Conservation (phyloP, 1,139 yeast genomes). For the Suhomyces anneliseae region DNA sequence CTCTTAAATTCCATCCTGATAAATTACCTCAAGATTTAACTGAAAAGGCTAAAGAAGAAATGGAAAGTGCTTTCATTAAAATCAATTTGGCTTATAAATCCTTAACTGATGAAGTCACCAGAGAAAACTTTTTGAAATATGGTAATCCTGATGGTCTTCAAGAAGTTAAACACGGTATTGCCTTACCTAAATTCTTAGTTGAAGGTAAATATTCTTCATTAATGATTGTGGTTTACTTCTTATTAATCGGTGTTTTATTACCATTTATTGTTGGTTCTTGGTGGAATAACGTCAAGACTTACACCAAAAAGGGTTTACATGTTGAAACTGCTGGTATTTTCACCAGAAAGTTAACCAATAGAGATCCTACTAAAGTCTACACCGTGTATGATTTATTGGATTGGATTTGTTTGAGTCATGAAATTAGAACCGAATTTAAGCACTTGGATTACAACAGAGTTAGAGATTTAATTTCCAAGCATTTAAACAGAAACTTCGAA, state of each 20-base stretch:
- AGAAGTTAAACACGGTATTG: conserved; percentile 93
- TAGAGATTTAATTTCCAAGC: conserved; percentile 51
- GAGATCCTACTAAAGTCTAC: conserved; percentile 73
- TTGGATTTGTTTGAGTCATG: conserved; percentile 64
- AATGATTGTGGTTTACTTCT: conserved; percentile 62
- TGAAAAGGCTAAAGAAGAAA: conserved; percentile 51
- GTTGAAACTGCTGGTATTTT: conserved; percentile 78
- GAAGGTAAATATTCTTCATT: conserved; percentile 78
- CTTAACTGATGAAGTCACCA: conserved; percentile 83
- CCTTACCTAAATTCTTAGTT: conserved; percentile 87
- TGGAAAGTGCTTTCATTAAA: conserved; percentile 77
- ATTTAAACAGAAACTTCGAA: conserved; percentile 53
- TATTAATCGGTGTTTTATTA: conserved; percentile 71
- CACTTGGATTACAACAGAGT: conserved; percentile 48
- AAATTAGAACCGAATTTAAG: conserved; percentile 47
- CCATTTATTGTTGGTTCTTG: conserved; percentile 81
- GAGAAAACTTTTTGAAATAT: conserved; percentile 77
- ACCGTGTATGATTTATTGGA: conserved; percentile 60
- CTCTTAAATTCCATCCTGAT: conserved; percentile 92
- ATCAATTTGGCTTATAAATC: conserved; percentile 94
- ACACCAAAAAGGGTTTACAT: conserved; percentile 82
- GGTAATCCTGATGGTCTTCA: conserved; percentile 99
- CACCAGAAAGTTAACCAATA: conserved; percentile 62
- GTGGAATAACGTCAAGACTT: conserved; percentile 85
- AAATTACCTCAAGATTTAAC: conserved; percentile 70